Conservation (phyloP, 78 protist species). For the Creolimax fragrantissima region DNA sequence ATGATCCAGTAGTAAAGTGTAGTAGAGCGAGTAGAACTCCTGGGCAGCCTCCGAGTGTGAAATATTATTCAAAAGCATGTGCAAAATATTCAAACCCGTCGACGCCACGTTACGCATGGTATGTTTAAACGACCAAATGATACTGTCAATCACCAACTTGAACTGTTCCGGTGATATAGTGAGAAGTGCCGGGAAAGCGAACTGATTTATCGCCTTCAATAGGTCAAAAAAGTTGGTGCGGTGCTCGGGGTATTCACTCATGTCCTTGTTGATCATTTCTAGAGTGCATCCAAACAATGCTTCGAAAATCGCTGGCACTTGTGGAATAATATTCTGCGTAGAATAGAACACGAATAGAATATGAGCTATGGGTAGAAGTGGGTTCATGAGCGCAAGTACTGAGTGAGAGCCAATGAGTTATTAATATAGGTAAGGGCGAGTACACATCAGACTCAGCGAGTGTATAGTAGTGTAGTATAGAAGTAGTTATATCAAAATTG, state of each 20-base stretch:
- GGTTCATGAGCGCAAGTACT: not conserved
- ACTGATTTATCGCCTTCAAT: slow-evolving; percentile 54
- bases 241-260: slow-evolving; percentile 76
- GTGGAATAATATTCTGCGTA: not conserved
- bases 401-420: not conserved
- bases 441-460: too few species aligned
- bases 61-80: slow-evolving; percentile 32
- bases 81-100: slow-evolving; percentile 60
- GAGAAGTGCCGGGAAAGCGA: slow-evolving; percentile 26
- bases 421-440: too few species aligned
- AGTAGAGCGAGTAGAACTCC: slow-evolving; percentile 37
- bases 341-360: not conserved
- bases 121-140: slow-evolving; percentile 80
- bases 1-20: slow-evolving; percentile 37
- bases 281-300: slow-evolving; percentile 66
- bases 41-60: not conserved
- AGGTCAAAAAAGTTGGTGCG: slow-evolving; percentile 58
- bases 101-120: slow-evolving; percentile 65
- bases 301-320: slow-evolving; percentile 47
- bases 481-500: too few species aligned
- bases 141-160: slow-evolving; percentile 51
- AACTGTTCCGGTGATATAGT: slow-evolving; percentile 22
- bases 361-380: too few species aligned
- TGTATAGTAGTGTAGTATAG: too few species aligned
- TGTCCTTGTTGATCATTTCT: slow-evolving; percentile 65